Base-by-base conservation (phyloP, 2,329 filamentous ascomycete genomes). In the Aureobasidium leucospermi region DNA sequence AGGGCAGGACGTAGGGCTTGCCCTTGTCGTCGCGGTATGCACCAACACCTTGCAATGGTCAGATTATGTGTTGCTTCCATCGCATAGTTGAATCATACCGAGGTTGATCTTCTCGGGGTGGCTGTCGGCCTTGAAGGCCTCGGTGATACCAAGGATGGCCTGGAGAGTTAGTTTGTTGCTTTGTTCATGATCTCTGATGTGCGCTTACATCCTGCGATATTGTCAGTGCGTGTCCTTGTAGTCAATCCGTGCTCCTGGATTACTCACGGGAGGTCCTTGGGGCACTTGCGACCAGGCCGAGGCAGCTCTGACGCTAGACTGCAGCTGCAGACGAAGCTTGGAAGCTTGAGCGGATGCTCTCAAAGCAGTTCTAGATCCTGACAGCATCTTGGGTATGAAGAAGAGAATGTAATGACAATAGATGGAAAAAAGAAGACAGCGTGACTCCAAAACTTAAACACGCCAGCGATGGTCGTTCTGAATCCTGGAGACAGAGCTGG, bases 21-120 rank as follows among this genome's bases (percentile, higher is more conserved):
- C 94, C 94, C 78, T 90, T 82, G 82, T 97, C 92, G 75, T 97
- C 94, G 72, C 94, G 91, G 85, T 99, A 99, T 72, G 94, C 94
- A 71, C 94, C 94, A 67, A 97, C 94, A 79, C 92, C 87, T 90
- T 67, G n/a, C 2, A 41, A 38, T 6, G 36, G 46, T 59, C 52
- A 55, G 60, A 60, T 48, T 19, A 41, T 42, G 42, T 42, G 19
- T 48, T 38, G 4, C 51, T 9, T 29, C 19, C 16, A 23, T 48
- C 6, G 43, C 19, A 32, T 15, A 52, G 45, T 32, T 46, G 39
- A 13, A n/a, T 13, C 82, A 71, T 79, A 88, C 89, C 94, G 63
- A 99, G 81, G 81, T 97, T 97, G 82, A 99, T 97, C 86, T 97
- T 99, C 81, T 96, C 85, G 64, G 85, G 80, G 77, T 95, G 93